A percentile compares a stretch with the other conserved stretches of the same genome.
These are phyloP conservation scores for Datura wrightii DNA, from an alignment of 257 asterid genomes.

Conservation along the genomic window DNA sequence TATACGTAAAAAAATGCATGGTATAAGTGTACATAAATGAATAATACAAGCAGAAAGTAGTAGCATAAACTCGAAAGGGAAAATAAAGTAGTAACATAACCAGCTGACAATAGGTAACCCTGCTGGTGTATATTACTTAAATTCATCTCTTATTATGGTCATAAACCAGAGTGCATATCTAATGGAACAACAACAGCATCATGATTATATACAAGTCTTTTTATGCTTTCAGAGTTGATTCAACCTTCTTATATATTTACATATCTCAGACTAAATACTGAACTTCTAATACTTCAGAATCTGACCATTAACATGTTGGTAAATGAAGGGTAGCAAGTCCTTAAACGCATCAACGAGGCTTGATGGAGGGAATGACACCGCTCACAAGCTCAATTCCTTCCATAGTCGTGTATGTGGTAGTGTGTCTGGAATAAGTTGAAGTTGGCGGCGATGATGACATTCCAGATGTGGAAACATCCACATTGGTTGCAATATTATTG, in stretches of 20 bases:
- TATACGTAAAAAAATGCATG: too few relatives aligned
- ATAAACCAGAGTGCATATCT: background rate
- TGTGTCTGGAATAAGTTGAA: conserved; percentile 37
- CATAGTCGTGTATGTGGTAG: conserved; percentile 34
- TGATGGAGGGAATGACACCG: conserved; percentile 44
- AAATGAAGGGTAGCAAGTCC: background rate
- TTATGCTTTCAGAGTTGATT: background rate
- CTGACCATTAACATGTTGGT: conserved; percentile 2
- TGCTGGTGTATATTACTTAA: background rate
- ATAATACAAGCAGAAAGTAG: background rate
- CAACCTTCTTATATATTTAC: conserved; percentile 1
- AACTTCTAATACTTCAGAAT: background rate
- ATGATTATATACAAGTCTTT: conserved; percentile 26
- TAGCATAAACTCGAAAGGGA: background rate
- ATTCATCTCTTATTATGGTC: background rate
- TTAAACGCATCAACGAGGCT: conserved; percentile 38
- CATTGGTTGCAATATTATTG: background rate
- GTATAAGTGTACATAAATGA: background rate
- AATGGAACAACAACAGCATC: conserved; percentile 17
- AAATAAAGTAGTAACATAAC: background rate
- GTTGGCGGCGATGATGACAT: conserved; percentile 25
- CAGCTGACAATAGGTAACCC: background rate
- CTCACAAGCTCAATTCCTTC: conserved; percentile 48
- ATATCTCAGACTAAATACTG: conserved; percentile 5
- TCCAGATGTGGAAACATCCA: conserved; percentile 32